Evolutionary conservation across 2,329 filamentous ascomycete genomes (phyloP), one percentile per base, ranked within the genome.

Genomic region (Pestalotiopsis sp.): DNA sequence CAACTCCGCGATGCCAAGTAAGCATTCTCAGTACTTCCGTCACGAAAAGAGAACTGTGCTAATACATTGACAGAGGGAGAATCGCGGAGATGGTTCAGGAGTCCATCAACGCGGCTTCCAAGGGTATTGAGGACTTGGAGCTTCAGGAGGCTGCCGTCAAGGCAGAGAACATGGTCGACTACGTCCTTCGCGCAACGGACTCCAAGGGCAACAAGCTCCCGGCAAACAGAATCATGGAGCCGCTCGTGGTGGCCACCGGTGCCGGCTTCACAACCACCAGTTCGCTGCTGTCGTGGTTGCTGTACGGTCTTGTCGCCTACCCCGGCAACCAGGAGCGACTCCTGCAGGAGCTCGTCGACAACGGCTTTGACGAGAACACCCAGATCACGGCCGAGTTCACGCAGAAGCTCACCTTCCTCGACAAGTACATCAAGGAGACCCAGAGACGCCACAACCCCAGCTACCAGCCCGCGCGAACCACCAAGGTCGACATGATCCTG

Each of bases 201-300:
- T 81, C 75, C 70, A 83, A 86, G 58, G 87, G 87, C 44, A 80
- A 87, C 65, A 85, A 86, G 68, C 76, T 89, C 0, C 85, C 87
- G 0, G 75, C 79, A 44, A 75, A 80, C 3, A 71, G 82, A n/a
- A 75, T 84, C 38, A 69, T 77, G 39, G 71, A 75, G 67, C 74
- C 77, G 0, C 77, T 88, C 0, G 77, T 88, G 2, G 85, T 89
- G 3, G 82, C 82, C 6, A 86, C 83, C 0, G 87, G 80, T 3
- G 88, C 88, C 2, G 88, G 88, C 22, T 90, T 90, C 78, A 88
- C 85, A 1, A 90, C 88, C 0, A 90, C 85, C 0, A 85, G 83
- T 3, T 85, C 86, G 0, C 81, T 89, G 3, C 79, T 89, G 1
- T 87, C 86, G 0, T 90, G 87, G 88, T 78, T 86, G 1, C 73